Percentiles rank a stretch among this genome's conserved stretches.
Evolutionary conservation across 1,139 yeast species (phyloP).

Genomic region (Geotrichum europaeum): DNA sequence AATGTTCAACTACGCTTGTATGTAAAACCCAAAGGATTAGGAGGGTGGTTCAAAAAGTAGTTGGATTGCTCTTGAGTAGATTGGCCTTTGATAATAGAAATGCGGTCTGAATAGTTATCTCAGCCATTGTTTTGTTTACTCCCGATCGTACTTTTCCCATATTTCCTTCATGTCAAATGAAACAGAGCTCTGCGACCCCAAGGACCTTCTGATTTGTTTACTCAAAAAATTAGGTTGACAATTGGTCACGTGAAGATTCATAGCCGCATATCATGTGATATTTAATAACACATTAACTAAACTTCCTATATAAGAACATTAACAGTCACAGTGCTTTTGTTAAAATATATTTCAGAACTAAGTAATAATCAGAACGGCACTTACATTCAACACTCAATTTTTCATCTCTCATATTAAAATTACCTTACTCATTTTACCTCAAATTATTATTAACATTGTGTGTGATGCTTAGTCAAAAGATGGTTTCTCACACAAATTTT

Average conservation of each 20-base stretch:
- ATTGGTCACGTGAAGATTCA: too few species aligned
- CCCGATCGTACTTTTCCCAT: too few species aligned
- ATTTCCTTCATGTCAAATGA: too few species aligned
- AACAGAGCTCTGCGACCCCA: too few species aligned
- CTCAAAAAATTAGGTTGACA: too few species aligned
- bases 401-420: background rate
- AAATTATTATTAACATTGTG: background rate
- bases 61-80: too few species aligned
- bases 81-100: too few species aligned
- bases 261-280: too few species aligned
- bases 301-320: background rate
- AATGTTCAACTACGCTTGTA: background rate
- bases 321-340: background rate
- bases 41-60: too few species aligned
- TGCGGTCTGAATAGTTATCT: too few species aligned
- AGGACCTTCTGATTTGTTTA: too few species aligned
- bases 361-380: background rate
- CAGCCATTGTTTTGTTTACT: too few species aligned
- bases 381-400: background rate
- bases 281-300: background rate
- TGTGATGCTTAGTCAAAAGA: background rate
- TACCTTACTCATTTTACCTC: background rate
- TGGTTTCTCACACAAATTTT: conserved; percentile 8
- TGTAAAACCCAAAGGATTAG: background rate
- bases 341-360: background rate